Percentiles rank a stretch among this genome's conserved stretches.
Evolutionary conservation across 78 protist species (phyloP).

Genomic region (Dictyostelium firmibasis): DNA sequence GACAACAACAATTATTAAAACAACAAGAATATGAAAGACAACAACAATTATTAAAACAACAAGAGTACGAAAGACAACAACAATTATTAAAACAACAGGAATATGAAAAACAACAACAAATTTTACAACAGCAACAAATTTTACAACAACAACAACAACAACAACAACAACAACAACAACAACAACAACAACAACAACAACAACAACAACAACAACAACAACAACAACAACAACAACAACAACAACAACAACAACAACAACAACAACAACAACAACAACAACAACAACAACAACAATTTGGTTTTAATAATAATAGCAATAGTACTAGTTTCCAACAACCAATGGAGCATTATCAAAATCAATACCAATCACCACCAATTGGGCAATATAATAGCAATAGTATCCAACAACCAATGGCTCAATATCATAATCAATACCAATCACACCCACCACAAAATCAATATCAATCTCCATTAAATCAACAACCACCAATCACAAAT

Average conservation of each 20-base stretch:
- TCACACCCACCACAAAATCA: not conserved
- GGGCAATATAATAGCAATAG: not conserved
- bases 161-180: conserved; percentile 1
- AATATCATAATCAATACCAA: not conserved
- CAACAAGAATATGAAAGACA: conserved; percentile 10
- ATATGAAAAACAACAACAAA: not conserved
- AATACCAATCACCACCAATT: not conserved
- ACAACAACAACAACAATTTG: conserved; percentile 13
- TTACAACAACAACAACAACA: conserved; percentile 4
- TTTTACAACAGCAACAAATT: not conserved
- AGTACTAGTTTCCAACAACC: not conserved
- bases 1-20: conserved; percentile 10
- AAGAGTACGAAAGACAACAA: conserved; percentile 16
- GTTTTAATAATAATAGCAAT: not conserved
- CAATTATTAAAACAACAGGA: conserved; percentile 1
- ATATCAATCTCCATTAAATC: not conserved
- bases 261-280: not conserved
- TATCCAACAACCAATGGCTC: not conserved
- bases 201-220: not conserved
- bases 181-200: not conserved
- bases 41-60: not conserved
- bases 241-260: not conserved
- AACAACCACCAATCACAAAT: not conserved
- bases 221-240: conserved; percentile 16
- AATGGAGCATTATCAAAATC: not conserved